A percentile compares a stretch with the other conserved stretches of the same genome.
Conservation (phyloP, 345 rosid species). For the Raphanus raphanistrum region DNA sequence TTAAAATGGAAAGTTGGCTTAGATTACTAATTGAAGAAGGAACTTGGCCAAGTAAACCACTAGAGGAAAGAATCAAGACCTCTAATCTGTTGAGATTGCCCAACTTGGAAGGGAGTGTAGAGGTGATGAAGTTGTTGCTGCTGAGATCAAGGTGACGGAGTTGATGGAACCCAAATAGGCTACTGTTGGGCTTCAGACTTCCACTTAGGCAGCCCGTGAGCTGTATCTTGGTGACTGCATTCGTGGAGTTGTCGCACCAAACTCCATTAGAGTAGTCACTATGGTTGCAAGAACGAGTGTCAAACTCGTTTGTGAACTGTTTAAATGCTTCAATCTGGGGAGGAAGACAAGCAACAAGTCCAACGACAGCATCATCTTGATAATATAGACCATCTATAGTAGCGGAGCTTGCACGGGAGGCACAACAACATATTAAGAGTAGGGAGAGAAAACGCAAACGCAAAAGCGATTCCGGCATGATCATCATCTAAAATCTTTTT, state of each 20-base stretch:
- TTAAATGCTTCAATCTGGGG: not conserved
- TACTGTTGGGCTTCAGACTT: conserved; percentile 18
- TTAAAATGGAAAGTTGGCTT: not conserved
- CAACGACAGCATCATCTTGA: not conserved
- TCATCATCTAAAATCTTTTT: not conserved
- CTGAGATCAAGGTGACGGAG: conserved; percentile 14
- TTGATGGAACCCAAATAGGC: conserved; percentile 8
- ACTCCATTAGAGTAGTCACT: not conserved
- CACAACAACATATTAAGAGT: not conserved
- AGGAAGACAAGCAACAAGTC: not conserved
- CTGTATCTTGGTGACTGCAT: not conserved
- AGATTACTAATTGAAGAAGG: conserved; percentile 15
- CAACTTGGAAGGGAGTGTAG: conserved; percentile 12
- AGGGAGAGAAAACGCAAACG: not conserved
- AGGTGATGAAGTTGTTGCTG: conserved; percentile 6
- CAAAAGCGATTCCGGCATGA: not conserved
- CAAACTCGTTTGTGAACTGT: not conserved
- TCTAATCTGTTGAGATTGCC: conserved; percentile 6
- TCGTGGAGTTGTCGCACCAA: not conserved
- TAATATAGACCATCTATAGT: not conserved
- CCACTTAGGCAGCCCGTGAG: not conserved
- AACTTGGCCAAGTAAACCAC: not conserved
- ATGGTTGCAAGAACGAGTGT: not conserved
- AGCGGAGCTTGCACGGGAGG: not conserved
- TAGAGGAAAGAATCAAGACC: not conserved